phyloP scores from a whole-genome alignment of 2,329 filamentous ascomycete species.

The Stagonosporopsis vannaccii region DNA sequence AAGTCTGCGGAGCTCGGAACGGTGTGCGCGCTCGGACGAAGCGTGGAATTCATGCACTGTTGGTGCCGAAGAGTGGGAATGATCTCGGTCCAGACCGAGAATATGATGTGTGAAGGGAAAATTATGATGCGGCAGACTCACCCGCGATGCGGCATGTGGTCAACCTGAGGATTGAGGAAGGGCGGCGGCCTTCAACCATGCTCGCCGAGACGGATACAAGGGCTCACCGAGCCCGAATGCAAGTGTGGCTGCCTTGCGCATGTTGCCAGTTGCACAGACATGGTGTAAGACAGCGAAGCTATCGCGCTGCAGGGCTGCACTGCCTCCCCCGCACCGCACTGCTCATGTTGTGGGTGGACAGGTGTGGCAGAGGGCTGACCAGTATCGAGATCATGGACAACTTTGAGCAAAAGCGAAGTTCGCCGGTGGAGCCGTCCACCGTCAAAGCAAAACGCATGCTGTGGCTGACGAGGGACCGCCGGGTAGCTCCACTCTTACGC shows the following conservation, averaged over 20 bases:
- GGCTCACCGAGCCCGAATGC: conserved; percentile 20
- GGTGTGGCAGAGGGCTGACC: not conserved
- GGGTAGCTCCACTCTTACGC: conserved; percentile 9
- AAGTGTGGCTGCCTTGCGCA: conserved; percentile 4
- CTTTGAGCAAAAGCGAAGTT: not conserved
- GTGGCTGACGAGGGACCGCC: conserved; percentile 1
- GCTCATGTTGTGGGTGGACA: not conserved
- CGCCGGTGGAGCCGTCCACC: conserved; percentile 1
- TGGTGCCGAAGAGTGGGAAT: conserved; percentile 8
- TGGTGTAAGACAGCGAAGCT: conserved; percentile 13
- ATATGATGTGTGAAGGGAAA: not conserved
- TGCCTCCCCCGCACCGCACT: conserved; percentile 4
- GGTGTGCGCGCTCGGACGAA: conserved; percentile 23
- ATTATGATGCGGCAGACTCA: conserved; percentile 1
- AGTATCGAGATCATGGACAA: not conserved
- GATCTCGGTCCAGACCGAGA: conserved; percentile 7
- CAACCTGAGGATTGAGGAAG: not conserved
- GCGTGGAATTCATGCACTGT: conserved; percentile 18
- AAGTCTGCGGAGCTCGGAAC: conserved; percentile 19
- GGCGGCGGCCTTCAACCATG: not conserved
- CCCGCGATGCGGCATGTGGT: not conserved
- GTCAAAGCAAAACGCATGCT: not conserved
- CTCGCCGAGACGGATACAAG: conserved; percentile 25
- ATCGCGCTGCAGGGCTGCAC: conserved; percentile 10
- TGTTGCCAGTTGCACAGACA: conserved; percentile 13